Evolutionary conservation across 176 grass and related monocot genomes (phyloP).

Genomic region (Calamus simplicifolius): DNA sequence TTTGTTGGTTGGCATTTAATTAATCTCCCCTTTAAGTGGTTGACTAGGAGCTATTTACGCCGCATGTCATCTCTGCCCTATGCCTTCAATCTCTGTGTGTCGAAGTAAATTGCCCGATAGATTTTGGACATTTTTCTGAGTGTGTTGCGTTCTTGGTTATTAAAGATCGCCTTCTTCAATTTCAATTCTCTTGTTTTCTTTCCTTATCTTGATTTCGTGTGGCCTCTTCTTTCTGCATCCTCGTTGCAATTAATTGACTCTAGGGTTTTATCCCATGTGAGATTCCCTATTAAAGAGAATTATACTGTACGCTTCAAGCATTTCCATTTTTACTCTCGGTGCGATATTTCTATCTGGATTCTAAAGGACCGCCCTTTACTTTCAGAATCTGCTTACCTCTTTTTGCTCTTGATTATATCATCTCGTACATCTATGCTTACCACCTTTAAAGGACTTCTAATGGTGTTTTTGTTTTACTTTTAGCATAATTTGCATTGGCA

Average conservation of each 20-base stretch:
- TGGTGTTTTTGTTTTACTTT: not conserved
- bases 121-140: not conserved
- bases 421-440: too few species aligned
- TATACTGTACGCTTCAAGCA: not conserved
- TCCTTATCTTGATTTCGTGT: too few species aligned
- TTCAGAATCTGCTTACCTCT: too few species aligned
- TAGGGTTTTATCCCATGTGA: conserved; percentile 1
- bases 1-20: conserved; percentile 32
- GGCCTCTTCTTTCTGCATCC: too few species aligned
- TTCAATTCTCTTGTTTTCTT: too few species aligned
- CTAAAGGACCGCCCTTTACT: too few species aligned
- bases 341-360: too few species aligned
- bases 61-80: not conserved
- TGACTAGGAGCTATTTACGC: conserved; percentile 3
- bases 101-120: not conserved
- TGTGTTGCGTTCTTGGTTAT: too few species aligned
- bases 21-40: not conserved
- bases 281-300: not conserved
- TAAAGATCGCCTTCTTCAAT: too few species aligned
- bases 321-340: too few species aligned
- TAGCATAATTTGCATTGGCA: not conserved
- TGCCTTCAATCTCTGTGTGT: not conserved
- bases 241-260: not conserved
- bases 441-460: too few species aligned
- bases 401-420: not conserved